Conservation (phyloP, 192 early-diverging fungal species). For the Linnemannia elongata region DNA sequence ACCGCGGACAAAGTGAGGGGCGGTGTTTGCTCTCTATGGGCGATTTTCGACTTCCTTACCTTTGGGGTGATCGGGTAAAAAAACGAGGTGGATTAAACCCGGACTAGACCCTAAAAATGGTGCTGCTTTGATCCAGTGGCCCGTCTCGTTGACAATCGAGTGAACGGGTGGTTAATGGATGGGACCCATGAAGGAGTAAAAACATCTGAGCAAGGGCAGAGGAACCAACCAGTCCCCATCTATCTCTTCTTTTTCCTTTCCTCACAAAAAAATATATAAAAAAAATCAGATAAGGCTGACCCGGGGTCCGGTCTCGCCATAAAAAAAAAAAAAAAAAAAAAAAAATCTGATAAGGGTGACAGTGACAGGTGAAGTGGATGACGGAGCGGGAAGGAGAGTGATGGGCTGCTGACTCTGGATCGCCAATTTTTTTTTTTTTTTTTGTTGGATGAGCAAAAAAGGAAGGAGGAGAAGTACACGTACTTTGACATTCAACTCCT, state of each 20-base stretch:
- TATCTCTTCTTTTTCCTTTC: neutral
- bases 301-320: neutral
- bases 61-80: neutral
- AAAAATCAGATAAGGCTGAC: constrained; percentile 23
- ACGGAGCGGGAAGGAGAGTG: neutral
- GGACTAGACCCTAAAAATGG: neutral
- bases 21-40: neutral
- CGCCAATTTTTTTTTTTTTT: neutral
- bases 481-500: neutral
- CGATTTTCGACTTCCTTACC: neutral
- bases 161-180: neutral
- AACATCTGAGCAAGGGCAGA: neutral
- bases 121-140: neutral
- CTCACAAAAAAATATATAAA: neutral
- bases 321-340: neutral
- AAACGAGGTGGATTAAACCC: neutral
- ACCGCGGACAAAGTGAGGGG: neutral
- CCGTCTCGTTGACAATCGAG: neutral
- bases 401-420: neutral
- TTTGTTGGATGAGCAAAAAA: neutral
- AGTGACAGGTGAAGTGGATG: neutral
- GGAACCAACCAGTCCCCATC: neutral
- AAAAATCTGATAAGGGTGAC: neutral
- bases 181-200: neutral
- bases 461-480: neutral